These are phyloP conservation scores for Apiospora hydei DNA, from an alignment of 2,329 filamentous ascomycete species.

Conservation along the genomic window DNA sequence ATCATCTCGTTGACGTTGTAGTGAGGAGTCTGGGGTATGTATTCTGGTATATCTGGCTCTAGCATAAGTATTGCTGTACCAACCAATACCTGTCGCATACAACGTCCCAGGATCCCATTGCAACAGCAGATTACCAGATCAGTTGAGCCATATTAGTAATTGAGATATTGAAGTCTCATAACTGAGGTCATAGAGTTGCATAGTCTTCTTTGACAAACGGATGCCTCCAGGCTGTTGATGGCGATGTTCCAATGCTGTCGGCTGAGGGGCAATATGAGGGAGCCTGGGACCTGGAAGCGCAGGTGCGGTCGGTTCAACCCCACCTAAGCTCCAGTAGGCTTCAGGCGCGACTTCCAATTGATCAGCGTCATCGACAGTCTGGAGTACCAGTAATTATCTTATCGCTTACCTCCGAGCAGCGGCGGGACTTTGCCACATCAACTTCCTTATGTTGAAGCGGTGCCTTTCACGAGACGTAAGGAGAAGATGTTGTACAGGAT, in stretches of 20 bases:
- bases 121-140: background rate
- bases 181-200: background rate
- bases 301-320: background rate
- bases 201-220: too few relatives aligned
- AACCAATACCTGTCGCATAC: background rate
- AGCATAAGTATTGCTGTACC: background rate
- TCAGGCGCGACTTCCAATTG: constrained; percentile 3
- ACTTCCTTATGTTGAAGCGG: background rate
- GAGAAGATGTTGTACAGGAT: background rate
- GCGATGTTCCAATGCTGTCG: background rate
- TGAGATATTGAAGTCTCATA: too few relatives aligned
- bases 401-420: constrained; percentile 15
- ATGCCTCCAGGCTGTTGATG: background rate
- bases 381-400: background rate
- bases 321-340: constrained; percentile 7
- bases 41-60: background rate
- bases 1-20: background rate
- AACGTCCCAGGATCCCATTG: background rate
- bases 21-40: background rate
- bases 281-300: background rate
- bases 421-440: constrained; percentile 6
- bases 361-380: constrained; percentile 1
- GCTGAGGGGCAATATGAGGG: background rate
- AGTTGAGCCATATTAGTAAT: too few relatives aligned
- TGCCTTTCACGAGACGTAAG: background rate